Percentiles rank a stretch among this genome's conserved stretches.
These are phyloP conservation scores for Candida caryicola DNA, from an alignment of 805 yeast genomes.

Conservation along the genomic window DNA sequence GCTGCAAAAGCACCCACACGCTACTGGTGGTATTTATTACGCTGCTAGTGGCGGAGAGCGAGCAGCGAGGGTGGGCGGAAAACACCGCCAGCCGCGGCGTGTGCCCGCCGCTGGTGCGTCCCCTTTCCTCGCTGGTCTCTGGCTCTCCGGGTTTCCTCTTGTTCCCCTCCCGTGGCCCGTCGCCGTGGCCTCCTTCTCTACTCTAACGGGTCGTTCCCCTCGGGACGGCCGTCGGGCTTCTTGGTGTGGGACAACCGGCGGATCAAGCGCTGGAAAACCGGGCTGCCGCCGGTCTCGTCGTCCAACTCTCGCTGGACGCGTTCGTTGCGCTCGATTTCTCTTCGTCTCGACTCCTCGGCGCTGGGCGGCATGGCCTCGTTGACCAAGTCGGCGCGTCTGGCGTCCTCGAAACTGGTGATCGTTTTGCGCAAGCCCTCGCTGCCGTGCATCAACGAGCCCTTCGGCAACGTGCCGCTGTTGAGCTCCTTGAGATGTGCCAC, in stretches of 20 bases:
- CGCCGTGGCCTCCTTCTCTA: too few relatives aligned
- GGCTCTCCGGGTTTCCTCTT: too few relatives aligned
- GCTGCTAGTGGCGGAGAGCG: too few relatives aligned
- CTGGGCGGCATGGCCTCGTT: slow-evolving; percentile 91
- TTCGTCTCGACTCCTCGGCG: slow-evolving; percentile 49
- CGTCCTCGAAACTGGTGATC: slow-evolving; percentile 76
- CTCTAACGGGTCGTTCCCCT: too few relatives aligned
- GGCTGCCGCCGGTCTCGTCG: slow-evolving; percentile 26
- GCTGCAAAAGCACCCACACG: too few relatives aligned
- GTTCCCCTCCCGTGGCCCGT: too few relatives aligned
- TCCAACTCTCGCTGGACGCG: slow-evolving; percentile 37
- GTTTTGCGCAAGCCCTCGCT: slow-evolving; percentile 71
- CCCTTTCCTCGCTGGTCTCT: too few relatives aligned
- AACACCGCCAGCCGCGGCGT: too few relatives aligned
- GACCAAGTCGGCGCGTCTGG: slow-evolving; percentile 69
- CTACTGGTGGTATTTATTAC: too few relatives aligned
- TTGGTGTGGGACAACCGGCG: slow-evolving; percentile 28
- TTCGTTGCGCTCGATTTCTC: slow-evolving; percentile 46
- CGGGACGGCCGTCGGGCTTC: too few relatives aligned
- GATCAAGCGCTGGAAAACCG: slow-evolving; percentile 39
- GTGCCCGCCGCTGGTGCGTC: too few relatives aligned
- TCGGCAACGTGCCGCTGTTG: slow-evolving; percentile 77
- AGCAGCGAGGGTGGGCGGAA: too few relatives aligned
- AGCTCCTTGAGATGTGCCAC: slow-evolving; percentile 74
- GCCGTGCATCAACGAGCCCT: slow-evolving; percentile 82